Percentiles rank a stretch among this genome's conserved stretches.
Conservation (phyloP, 371 early-diverging fungal species). For the Apophysomyces sp. region DNA sequence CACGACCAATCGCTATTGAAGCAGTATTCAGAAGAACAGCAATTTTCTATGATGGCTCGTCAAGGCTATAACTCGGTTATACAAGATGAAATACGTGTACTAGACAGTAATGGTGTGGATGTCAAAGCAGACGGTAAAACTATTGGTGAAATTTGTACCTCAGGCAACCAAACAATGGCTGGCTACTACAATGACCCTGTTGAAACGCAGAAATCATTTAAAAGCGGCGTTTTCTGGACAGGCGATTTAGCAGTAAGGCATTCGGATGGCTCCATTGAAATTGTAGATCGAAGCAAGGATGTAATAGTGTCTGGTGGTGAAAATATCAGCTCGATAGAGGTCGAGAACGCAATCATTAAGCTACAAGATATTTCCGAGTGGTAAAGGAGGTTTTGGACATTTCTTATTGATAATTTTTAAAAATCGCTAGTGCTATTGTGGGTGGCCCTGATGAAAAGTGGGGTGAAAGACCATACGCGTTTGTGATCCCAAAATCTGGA, state of each 20-base stretch:
- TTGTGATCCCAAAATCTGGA: constrained; percentile 44
- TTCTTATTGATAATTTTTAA: background rate
- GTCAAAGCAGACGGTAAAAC: constrained; percentile 47
- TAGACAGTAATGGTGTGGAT: constrained; percentile 38
- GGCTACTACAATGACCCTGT: constrained; percentile 34
- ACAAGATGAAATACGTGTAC: constrained; percentile 47
- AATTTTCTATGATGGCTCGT: constrained; percentile 35
- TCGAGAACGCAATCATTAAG: constrained; percentile 44
- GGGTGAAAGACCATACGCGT: constrained; percentile 61
- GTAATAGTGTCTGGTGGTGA: constrained; percentile 63
- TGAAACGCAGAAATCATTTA: constrained; percentile 51
- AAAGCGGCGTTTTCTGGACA: constrained; percentile 55
- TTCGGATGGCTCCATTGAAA: constrained; percentile 54
- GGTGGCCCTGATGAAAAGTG: constrained; percentile 48
- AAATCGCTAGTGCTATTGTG: constrained; percentile 32
- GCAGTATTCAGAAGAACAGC: constrained; percentile 21
- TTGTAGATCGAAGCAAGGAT: constrained; percentile 55
- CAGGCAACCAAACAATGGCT: constrained; percentile 55
- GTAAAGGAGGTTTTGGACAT: background rate
- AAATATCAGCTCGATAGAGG: constrained; percentile 56
- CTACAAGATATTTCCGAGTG: constrained; percentile 49
- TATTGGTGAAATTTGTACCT: constrained; percentile 52
- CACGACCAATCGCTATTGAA: constrained; percentile 23
- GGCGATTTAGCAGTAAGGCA: constrained; percentile 58
- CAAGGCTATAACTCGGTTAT: constrained; percentile 50